Evolutionary conservation across 305 asterid species (phyloP).

Genomic region (Andrographis paniculata): DNA sequence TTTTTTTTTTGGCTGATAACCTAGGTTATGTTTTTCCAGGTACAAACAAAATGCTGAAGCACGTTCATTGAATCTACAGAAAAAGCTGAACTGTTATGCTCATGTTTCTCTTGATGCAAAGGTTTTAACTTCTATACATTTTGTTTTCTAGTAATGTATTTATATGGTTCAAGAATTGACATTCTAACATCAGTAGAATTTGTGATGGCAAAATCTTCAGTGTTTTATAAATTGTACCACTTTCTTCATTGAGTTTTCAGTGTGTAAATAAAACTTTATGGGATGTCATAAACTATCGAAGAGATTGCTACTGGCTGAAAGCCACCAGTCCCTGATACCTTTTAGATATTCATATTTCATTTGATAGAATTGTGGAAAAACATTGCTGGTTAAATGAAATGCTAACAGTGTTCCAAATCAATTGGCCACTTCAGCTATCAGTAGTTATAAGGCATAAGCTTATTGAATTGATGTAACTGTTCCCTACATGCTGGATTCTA

Average conservation of each 20-base stretch:
- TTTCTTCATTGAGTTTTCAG: constrained; percentile 4
- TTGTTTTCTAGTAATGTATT: constrained; percentile 4
- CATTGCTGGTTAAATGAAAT: not conserved
- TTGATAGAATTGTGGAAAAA: not conserved
- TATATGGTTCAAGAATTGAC: constrained; percentile 13
- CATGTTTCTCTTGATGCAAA: constrained; percentile 72
- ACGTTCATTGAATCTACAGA: constrained; percentile 50
- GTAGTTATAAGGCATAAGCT: too few species aligned
- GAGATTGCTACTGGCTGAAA: too few species aligned
- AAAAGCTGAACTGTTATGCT: constrained; percentile 79
- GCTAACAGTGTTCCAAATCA: too few species aligned
- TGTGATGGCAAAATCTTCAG: not conserved
- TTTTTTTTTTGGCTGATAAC: too few species aligned
- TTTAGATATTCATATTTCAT: too few species aligned
- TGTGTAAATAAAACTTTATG: not conserved
- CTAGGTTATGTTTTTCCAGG: constrained; percentile 33
- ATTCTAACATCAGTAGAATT: constrained; percentile 2
- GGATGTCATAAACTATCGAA: too few species aligned
- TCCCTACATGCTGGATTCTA: too few species aligned
- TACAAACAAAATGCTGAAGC: constrained; percentile 59
- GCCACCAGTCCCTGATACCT: too few species aligned
- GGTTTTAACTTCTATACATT: constrained; percentile 34
- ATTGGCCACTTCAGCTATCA: too few species aligned
- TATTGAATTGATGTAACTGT: too few species aligned
- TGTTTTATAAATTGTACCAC: not conserved